Percentiles rank a stretch among this genome's conserved stretches.
Evolutionary conservation across 2,329 filamentous ascomycete genomes (phyloP).

Genomic region (Macrophomina pseudophaseolina): DNA sequence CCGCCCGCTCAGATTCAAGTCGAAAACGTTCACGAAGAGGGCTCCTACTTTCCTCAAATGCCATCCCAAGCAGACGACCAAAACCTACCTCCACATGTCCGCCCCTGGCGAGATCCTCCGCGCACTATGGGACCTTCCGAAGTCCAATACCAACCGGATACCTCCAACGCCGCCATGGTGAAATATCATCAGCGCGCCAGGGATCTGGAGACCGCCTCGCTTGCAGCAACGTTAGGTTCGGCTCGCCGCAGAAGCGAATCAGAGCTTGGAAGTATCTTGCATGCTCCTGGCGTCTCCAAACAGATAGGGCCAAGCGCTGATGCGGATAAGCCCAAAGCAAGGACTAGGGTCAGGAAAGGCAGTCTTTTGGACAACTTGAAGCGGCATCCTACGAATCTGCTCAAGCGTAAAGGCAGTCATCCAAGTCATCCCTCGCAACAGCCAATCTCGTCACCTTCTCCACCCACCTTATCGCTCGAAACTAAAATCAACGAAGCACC

Average conservation of each 20-base stretch:
- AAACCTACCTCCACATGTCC: slow-evolving; percentile 40
- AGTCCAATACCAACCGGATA: slow-evolving; percentile 55
- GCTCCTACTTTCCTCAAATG: slow-evolving; percentile 38
- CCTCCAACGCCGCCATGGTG: slow-evolving; percentile 61
- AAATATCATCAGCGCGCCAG: slow-evolving; percentile 55
- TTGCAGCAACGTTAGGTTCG: slow-evolving; percentile 73
- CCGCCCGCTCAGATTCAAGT: slow-evolving; percentile 36
- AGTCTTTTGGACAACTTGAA: slow-evolving; percentile 58
- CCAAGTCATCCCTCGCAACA: slow-evolving; percentile 34
- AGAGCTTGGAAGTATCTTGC: slow-evolving; percentile 65
- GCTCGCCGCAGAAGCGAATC: slow-evolving; percentile 66
- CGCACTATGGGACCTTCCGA: slow-evolving; percentile 37
- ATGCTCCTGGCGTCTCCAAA: slow-evolving; percentile 66
- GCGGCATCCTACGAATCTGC: slow-evolving; percentile 48
- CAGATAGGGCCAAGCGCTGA: slow-evolving; percentile 53
- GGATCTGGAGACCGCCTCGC: slow-evolving; percentile 60
- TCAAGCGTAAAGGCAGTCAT: slow-evolving; percentile 53
- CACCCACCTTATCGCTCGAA: slow-evolving; percentile 4
- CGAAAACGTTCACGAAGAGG: slow-evolving; percentile 26
- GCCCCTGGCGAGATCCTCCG: slow-evolving; percentile 54
- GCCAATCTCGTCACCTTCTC: background rate
- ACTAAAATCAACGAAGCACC: slow-evolving; percentile 13
- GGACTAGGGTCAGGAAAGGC: slow-evolving; percentile 51
- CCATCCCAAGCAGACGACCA: background rate
- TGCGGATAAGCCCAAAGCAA: slow-evolving; percentile 43